These are phyloP conservation scores for Rhizophagus sp. DNA, from an alignment of 192 early-diverging fungal genomes.

Conservation along the genomic window DNA sequence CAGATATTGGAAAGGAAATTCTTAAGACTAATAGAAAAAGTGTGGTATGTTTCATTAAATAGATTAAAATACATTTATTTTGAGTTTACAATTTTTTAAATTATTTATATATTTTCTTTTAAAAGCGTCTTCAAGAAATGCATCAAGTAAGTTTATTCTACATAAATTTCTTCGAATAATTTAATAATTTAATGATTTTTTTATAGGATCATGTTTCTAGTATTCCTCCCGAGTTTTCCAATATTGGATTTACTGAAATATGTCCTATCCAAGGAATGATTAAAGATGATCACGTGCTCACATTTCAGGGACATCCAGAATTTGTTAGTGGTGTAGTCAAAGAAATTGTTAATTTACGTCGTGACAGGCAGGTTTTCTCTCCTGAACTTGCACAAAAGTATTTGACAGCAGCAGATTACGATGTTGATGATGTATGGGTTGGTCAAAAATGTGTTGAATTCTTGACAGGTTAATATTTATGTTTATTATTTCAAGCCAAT, in stretches of 20 bases:
- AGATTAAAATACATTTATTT: no score
- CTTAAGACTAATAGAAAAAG: conserved; percentile 28
- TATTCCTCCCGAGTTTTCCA: conserved; percentile 62
- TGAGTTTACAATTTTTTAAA: no score
- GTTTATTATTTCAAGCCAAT: conserved; percentile 31
- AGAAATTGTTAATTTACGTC: conserved; percentile 40
- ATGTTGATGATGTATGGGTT: conserved; percentile 15
- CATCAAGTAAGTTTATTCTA: conserved; percentile 38
- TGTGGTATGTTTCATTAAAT: conserved; percentile 28
- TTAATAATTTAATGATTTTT: background rate
- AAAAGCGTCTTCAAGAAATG: conserved; percentile 59
- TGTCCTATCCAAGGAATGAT: conserved; percentile 66
- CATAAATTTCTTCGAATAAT: background rate
- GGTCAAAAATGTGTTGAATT: conserved; percentile 14
- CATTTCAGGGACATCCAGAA: conserved; percentile 77
- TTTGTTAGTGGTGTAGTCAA: conserved; percentile 48
- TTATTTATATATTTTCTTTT: background rate
- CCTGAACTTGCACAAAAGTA: conserved; percentile 9
- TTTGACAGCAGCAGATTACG: background rate
- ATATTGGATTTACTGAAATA: conserved; percentile 51
- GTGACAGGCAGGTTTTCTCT: conserved; percentile 36
- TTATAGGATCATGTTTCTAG: conserved; percentile 61
- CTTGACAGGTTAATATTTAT: background rate
- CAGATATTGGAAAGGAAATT: background rate
- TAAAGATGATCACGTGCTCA: conserved; percentile 54